phyloP scores from a whole-genome alignment of 2,329 filamentous ascomycete species.

The Dryadomyces quercivorus region DNA sequence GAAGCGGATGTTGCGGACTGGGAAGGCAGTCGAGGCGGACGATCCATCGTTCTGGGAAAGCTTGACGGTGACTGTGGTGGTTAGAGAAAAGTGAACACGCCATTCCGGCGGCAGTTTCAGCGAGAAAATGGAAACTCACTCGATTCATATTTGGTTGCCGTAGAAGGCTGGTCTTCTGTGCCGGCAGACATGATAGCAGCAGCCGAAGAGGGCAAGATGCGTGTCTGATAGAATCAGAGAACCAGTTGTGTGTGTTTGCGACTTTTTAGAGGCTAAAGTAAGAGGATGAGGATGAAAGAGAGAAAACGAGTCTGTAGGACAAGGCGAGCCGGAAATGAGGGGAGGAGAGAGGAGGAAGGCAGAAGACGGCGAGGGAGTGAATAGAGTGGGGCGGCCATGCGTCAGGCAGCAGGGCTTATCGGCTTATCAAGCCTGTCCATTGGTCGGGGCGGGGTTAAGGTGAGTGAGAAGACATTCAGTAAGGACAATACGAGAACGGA shows the following conservation, averaged over 20 bases:
- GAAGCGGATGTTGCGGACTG: constrained; percentile 19
- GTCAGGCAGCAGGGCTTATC: constrained; percentile 4
- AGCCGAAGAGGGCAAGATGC: neutral
- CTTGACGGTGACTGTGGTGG: constrained; percentile 11
- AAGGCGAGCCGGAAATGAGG: neutral
- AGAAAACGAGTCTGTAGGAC: neutral
- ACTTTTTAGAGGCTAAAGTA: neutral
- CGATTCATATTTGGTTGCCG: neutral
- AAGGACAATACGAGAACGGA: neutral
- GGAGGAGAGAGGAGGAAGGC: neutral
- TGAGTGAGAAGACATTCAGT: neutral
- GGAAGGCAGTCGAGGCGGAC: constrained; percentile 7
- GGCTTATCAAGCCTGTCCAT: neutral
- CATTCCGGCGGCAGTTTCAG: neutral
- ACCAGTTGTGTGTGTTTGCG: neutral
- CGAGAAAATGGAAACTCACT: neutral
- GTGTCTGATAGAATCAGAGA: neutral
- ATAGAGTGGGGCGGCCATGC: neutral
- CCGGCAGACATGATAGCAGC: neutral
- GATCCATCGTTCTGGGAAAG: constrained; percentile 9
- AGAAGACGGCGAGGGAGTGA: neutral
- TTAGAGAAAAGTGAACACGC: neutral
- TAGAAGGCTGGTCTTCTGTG: neutral
- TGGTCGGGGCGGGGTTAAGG: neutral
- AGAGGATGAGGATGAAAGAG: neutral